Evolutionary conservation across 148 eudicot species (phyloP).

Genomic region (Persicaria maculosa): DNA sequence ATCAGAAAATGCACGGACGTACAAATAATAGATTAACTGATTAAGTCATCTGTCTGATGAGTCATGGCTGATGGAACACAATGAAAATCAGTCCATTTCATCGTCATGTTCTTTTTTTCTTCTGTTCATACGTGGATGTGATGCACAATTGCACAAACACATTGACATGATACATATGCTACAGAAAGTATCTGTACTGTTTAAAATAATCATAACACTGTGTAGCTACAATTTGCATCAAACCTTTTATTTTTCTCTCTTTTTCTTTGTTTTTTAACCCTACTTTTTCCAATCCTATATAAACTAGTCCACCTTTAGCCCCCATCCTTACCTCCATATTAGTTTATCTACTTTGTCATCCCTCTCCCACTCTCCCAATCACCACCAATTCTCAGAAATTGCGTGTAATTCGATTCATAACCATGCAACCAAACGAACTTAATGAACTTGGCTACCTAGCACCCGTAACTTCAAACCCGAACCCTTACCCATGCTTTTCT

Average conservation of each 20-base stretch:
- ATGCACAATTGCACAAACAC: not conserved
- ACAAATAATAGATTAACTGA: not conserved
- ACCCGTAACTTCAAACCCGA: slow-evolving; percentile 22
- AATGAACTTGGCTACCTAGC: slow-evolving; percentile 31
- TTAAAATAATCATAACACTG: not conserved
- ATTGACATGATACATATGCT: not conserved
- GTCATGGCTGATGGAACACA: not conserved
- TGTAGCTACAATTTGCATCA: slow-evolving; percentile 1
- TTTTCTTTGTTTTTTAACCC: not conserved
- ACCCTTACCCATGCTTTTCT: slow-evolving; percentile 20
- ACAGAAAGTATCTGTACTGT: not conserved
- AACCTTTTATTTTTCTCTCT: not conserved
- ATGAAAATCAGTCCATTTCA: not conserved
- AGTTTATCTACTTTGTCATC: not conserved
- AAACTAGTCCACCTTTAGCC: not conserved
- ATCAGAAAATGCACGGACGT: not conserved
- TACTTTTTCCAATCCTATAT: slow-evolving; percentile 6
- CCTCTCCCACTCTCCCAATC: not conserved
- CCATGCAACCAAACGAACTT: slow-evolving; percentile 42
- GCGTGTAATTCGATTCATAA: not conserved
- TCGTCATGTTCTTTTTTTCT: not conserved
- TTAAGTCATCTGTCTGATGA: not conserved
- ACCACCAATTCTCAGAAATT: not conserved
- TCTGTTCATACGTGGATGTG: slow-evolving; percentile 1
- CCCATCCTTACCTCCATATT: not conserved